phyloP scores from a whole-genome alignment of 441 rosid species.

The Adansonia rubrostipa region DNA sequence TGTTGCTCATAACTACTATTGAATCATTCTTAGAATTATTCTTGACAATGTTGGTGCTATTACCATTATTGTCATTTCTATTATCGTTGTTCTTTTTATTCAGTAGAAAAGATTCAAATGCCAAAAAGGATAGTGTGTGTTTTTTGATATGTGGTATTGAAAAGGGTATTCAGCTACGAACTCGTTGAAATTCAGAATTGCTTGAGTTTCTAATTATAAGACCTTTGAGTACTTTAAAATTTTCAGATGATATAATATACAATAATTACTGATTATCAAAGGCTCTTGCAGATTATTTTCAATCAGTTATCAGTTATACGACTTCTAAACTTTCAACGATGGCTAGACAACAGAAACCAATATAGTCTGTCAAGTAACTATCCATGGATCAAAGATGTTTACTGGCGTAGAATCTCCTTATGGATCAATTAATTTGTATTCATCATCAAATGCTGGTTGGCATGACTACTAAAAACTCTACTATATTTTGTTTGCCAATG shows the following conservation, averaged over 20 bases:
- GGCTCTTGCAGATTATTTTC: background rate
- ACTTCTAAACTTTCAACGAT: background rate
- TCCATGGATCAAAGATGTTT: background rate
- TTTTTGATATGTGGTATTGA: background rate
- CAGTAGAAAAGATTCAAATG: background rate
- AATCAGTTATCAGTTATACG: background rate
- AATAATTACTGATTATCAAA: background rate
- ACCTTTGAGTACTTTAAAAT: background rate
- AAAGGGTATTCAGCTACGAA: background rate
- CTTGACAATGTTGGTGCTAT: background rate
- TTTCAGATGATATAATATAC: background rate
- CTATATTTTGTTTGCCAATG: background rate
- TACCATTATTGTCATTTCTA: background rate
- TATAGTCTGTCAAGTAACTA: background rate
- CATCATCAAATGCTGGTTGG: background rate
- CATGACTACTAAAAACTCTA: background rate
- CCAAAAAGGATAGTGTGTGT: background rate
- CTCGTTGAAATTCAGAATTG: background rate
- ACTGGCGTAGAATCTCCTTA: background rate
- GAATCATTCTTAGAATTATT: background rate
- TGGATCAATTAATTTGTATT: background rate
- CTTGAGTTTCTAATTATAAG: background rate
- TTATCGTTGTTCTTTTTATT: background rate
- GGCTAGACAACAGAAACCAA: background rate
- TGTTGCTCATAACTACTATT: background rate